Conservation (phyloP, 768 basidiomycete genomes). For the Rhodocollybia butyracea region DNA sequence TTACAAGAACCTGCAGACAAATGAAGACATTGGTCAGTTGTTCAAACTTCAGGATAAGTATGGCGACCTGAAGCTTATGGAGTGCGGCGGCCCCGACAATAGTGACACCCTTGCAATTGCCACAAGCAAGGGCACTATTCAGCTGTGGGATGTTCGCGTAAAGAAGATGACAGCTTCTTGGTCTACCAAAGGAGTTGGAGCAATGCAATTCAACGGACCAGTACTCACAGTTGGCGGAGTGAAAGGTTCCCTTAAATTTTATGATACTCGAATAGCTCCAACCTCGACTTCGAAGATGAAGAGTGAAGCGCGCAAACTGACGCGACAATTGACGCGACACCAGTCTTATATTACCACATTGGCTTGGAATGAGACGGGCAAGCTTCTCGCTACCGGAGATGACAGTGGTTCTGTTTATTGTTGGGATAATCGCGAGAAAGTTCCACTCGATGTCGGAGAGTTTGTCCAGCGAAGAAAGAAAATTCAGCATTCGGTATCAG, state of each 20-base stretch:
- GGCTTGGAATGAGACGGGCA: conserved; percentile 65
- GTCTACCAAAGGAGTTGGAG: conserved; percentile 57
- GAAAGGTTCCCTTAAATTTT: conserved; percentile 73
- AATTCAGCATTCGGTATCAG: conserved; percentile 63
- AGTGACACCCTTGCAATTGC: conserved; percentile 54
- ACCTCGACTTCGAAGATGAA: conserved; percentile 31
- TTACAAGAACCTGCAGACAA: conserved; percentile 43
- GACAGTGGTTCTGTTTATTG: conserved; percentile 71
- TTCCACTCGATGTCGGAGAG: conserved; percentile 54
- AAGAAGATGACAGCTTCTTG: conserved; percentile 52
- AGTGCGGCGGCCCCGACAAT: conserved; percentile 31
- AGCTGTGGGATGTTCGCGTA: conserved; percentile 68
- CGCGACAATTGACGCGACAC: conserved; percentile 68
- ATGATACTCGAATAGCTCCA: conserved; percentile 56
- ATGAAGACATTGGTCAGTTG: conserved; percentile 43
- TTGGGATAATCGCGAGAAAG: conserved; percentile 63
- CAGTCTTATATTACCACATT: conserved; percentile 62
- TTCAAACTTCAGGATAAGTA: conserved; percentile 45
- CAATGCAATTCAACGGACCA: conserved; percentile 64
- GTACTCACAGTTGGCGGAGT: conserved; percentile 62
- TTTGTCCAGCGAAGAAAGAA: conserved; percentile 58
- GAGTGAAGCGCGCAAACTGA: conserved; percentile 64
- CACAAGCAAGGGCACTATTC: conserved; percentile 59
- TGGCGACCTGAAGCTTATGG: conserved; percentile 42
- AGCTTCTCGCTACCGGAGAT: conserved; percentile 73